Percentiles rank a stretch among this genome's conserved stretches.
These are phyloP conservation scores for Rhamnella rubrinervis DNA, from an alignment of 331 rosid species.

Conservation along the genomic window DNA sequence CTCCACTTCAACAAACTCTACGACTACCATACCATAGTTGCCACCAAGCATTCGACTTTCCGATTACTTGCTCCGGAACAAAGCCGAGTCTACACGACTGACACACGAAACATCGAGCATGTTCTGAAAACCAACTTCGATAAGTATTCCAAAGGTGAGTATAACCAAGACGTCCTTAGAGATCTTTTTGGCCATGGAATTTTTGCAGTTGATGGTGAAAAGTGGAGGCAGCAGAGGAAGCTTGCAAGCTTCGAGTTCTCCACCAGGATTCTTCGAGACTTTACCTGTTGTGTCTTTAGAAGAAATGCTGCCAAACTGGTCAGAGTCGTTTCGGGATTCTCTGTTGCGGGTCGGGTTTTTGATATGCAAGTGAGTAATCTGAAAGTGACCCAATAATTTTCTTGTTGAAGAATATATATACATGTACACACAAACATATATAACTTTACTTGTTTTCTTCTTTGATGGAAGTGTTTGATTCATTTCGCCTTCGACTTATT, in stretches of 20 bases:
- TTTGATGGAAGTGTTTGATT: too few species aligned
- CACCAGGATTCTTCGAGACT: slow-evolving; percentile 57
- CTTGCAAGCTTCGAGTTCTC: slow-evolving; percentile 67
- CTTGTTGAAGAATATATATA: too few species aligned
- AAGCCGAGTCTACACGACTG: slow-evolving; percentile 36
- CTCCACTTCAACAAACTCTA: slow-evolving; percentile 48
- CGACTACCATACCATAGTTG: slow-evolving; percentile 44
- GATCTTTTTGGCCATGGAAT: slow-evolving; percentile 73
- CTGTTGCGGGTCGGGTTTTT: slow-evolving; percentile 30
- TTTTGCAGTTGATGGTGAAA: slow-evolving; percentile 58
- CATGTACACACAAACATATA: too few species aligned
- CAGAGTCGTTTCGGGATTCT: slow-evolving; percentile 13
- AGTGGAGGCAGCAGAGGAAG: slow-evolving; percentile 74
- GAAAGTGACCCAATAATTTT: background rate
- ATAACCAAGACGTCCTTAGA: background rate
- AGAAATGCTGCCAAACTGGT: slow-evolving; percentile 47
- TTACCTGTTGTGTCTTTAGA: slow-evolving; percentile 52
- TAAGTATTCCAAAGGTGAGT: slow-evolving; percentile 29
- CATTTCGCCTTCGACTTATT: too few species aligned
- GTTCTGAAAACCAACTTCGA: slow-evolving; percentile 29
- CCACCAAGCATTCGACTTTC: slow-evolving; percentile 29
- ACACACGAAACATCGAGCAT: slow-evolving; percentile 41
- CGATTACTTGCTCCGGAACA: slow-evolving; percentile 16
- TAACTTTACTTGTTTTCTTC: too few species aligned
- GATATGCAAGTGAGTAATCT: slow-evolving; percentile 59